These are phyloP conservation scores for Leccinum pseudoinsigne DNA, from an alignment of 1,284 basidiomycete species.

Conservation along the genomic window DNA sequence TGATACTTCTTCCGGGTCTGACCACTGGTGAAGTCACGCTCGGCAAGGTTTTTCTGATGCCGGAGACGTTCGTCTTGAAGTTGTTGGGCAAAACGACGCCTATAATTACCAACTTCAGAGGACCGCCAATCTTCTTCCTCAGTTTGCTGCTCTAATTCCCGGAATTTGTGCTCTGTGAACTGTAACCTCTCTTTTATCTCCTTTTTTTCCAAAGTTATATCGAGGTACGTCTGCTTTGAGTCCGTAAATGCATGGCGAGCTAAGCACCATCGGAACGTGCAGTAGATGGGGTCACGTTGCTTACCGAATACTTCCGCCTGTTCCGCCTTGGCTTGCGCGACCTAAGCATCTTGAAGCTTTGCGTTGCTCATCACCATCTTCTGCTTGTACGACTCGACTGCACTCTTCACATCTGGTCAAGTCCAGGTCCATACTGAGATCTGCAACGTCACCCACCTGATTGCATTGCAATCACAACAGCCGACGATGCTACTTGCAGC, in stretches of 20 bases:
- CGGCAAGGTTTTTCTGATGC: slow-evolving; percentile 73
- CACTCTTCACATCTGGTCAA: too few relatives aligned
- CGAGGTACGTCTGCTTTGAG: too few relatives aligned
- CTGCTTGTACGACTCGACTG: too few relatives aligned
- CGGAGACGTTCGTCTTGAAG: slow-evolving; percentile 77
- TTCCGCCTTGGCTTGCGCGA: too few relatives aligned
- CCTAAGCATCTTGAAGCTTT: too few relatives aligned
- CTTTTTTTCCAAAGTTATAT: slow-evolving; percentile 48
- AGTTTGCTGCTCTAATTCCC: slow-evolving; percentile 62
- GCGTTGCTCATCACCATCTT: too few relatives aligned
- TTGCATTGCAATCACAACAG: too few relatives aligned
- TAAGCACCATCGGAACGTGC: not conserved
- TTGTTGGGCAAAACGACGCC: slow-evolving; percentile 67
- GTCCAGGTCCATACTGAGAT: too few relatives aligned
- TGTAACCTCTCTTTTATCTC: slow-evolving; percentile 51
- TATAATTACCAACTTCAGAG: slow-evolving; percentile 63
- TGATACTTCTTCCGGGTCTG: slow-evolving; percentile 85
- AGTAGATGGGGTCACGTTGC: too few relatives aligned
- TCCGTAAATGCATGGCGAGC: slow-evolving; percentile 63
- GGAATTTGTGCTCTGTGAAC: slow-evolving; percentile 53
- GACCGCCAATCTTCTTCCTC: slow-evolving; percentile 69
- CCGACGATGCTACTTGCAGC: too few relatives aligned
- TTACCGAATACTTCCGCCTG: too few relatives aligned
- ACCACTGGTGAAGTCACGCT: slow-evolving; percentile 75
- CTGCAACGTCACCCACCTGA: too few relatives aligned